Percentiles rank a stretch among this genome's conserved stretches.
Conservation (phyloP, 1,284 basidiomycete species). For the Testicularia cyperi region DNA sequence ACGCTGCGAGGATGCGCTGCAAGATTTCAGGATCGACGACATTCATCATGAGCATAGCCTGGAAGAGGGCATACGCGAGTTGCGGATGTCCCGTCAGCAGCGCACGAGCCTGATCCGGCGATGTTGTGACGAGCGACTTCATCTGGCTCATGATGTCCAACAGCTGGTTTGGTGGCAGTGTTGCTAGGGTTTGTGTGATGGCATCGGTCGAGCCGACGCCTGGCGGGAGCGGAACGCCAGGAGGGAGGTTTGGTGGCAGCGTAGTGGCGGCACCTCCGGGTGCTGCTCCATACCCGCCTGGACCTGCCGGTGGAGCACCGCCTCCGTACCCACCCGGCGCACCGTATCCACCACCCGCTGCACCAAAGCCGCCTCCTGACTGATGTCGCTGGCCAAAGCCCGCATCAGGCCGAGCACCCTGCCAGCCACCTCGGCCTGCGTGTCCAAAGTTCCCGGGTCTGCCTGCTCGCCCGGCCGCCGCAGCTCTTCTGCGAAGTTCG, state of each 20-base stretch:
- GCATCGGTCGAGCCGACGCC: conserved; percentile 79
- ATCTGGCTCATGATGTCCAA: conserved; percentile 95
- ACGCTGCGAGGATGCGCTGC: conserved; percentile 63
- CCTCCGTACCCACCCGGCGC: conserved; percentile 18
- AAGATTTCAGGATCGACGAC: conserved; percentile 87
- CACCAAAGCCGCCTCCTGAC: conserved; percentile 10
- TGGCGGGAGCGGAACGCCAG: conserved; percentile 74
- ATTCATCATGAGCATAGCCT: conserved; percentile 88
- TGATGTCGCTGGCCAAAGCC: conserved; percentile 16
- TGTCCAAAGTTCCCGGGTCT: conserved; percentile 37
- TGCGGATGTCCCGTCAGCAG: conserved; percentile 84
- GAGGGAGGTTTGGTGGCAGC: conserved; percentile 70
- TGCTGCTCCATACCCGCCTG: too few relatives aligned
- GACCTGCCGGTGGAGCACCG: conserved; percentile 1
- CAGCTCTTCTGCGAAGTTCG: conserved; percentile 26
- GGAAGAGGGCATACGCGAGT: conserved; percentile 92
- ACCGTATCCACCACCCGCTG: conserved; percentile 11
- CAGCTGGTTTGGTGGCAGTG: conserved; percentile 78
- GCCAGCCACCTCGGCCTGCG: conserved; percentile 13
- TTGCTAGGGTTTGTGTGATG: conserved; percentile 84
- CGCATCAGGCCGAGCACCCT: conserved; percentile 14
- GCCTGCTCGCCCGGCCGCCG: conserved; percentile 25
- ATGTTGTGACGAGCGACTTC: conserved; percentile 90
- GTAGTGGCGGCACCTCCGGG: conserved; percentile 36
- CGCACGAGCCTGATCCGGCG: conserved; percentile 83